Evolutionary conservation across 2,329 filamentous ascomycete genomes (phyloP), one percentile per base, ranked within the genome.

Genomic region (Lachnellula suecica): DNA sequence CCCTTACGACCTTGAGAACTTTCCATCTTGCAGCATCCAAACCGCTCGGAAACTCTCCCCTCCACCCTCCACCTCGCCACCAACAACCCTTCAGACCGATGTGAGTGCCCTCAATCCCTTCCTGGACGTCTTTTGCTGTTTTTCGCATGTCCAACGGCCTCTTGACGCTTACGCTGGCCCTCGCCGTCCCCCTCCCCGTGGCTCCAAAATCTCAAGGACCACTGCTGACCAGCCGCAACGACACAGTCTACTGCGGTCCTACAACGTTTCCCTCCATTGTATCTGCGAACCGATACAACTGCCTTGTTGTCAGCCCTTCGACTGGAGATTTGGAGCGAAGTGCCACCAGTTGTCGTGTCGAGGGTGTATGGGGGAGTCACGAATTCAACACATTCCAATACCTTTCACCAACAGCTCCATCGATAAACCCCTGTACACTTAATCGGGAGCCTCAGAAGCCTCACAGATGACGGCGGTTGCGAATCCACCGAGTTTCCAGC

Each of bases 391-490:
- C 54, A 58, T 58, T 57, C 48, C 57, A 59, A 51, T 53, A 47
- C 38, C 42, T 22, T 43, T 49, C 47, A 47, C 40, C 52, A 31
- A 53, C 51, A 49, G 37, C 44, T 23, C 46, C 50, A 44, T 59
- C 54, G 13, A 47, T 42, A 51, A 48, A 23, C 17, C 43, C 31
- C 46, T 31, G 40, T 20, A 34, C 44, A 53, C 50, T 29, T 51
- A 52, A 38, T 17, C 17, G 13, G 13, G 46, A 19, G 23, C 19
- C 25, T 44, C 41, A 20, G 45, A 49, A 57, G 47, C 42, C 40
- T 62, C 47, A 59, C 66, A 65, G 64, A 87, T 87, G 84, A 87
- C 83, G 72, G 84, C 84, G 67, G 83, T 87, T 67, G 83, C 83
- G 59, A 85, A 77, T 63, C 82, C 81, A 63, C 82, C 82, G 68